A percentile compares a stretch with the other conserved stretches of the same genome.
Evolutionary conservation across 192 early-diverging fungal genomes (phyloP).

Genomic region (Funneliformis mosseae): DNA sequence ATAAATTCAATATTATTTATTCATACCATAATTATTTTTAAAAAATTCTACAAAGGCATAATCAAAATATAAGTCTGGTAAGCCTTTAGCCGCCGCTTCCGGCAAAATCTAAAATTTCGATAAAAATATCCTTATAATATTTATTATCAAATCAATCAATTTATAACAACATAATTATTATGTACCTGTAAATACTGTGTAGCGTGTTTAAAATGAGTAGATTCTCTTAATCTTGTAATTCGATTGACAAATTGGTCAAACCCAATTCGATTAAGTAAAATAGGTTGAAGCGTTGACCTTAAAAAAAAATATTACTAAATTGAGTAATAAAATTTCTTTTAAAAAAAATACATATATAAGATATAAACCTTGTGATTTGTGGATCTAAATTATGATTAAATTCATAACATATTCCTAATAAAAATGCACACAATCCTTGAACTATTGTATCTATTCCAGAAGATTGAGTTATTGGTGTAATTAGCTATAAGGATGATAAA

Average conservation of each 20-base stretch:
- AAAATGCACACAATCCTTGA: conserved; percentile 88
- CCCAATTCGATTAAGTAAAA: conserved; percentile 86
- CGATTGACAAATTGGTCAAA: conserved; percentile 82
- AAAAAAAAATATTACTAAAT: neutral
- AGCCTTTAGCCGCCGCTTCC: conserved; percentile 59
- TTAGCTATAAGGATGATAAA: conserved; percentile 57
- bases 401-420: conserved; percentile 84
- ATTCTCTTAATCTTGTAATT: conserved; percentile 83
- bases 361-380: conserved; percentile 61
- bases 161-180: neutral
- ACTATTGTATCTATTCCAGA: conserved; percentile 83
- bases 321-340: neutral
- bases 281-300: conserved; percentile 75
- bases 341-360: neutral
- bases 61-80: conserved; percentile 81
- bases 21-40: conserved; percentile 75
- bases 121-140: too few species aligned
- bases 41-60: conserved; percentile 83
- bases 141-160: neutral
- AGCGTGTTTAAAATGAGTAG: conserved; percentile 77
- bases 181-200: conserved; percentile 59
- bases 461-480: conserved; percentile 87
- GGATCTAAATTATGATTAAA: conserved; percentile 85
- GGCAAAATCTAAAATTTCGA: conserved; percentile 47
- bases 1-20: conserved; percentile 39